Base-by-base conservation (phyloP, 2,329 filamentous ascomycete species). In the Nemania serpens region DNA sequence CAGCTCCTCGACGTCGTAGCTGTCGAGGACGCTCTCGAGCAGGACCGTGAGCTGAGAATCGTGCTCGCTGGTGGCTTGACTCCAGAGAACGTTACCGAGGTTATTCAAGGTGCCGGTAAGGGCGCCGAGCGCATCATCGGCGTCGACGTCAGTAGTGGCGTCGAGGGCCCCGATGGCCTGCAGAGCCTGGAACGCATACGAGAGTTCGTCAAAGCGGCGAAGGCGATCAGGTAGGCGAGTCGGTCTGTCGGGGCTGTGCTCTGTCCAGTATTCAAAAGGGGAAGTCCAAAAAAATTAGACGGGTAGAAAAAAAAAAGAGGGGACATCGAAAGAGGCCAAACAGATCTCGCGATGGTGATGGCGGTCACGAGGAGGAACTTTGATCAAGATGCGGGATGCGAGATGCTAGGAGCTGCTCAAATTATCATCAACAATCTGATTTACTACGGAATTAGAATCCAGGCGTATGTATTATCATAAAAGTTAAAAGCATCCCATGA, bases 91-190 rank as follows among this genome's bases (percentile, higher is more conserved):
- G 90, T 99, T 5, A 79, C 79, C 1, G 80, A 85, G 5, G 83
- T 85, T 7, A 78, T 99, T 17, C 78, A 81, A 13, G 78, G 94
- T 15, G 89, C 87, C 0, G 79, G 83, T 6, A 74, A 85, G 10
- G 80, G 81, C 25, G 81, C 81, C 25, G 80, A 80, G 10, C 85
- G 88, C 61, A 85, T 97, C 12, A 79, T 93, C 36, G 93, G 89
- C 1, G 90, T 99, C 3, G 95, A 99, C 79, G 91, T 97, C 18
- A 97, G 93, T 75, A 97, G 91, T 71, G 96, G 96, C 0, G 93
- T 99, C 2, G 95, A 98, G 77, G 88, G 91, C 70, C 81, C 87
- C 37, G 84, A 89, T 68, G 94, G 93, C 2, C 81, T 86, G 72
- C 95, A 99, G 76, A 90, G 88, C 75, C 70, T 94, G 59, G 84